Base-by-base conservation (phyloP, 164 flowering plant species). In the Sextonia rubra region DNA sequence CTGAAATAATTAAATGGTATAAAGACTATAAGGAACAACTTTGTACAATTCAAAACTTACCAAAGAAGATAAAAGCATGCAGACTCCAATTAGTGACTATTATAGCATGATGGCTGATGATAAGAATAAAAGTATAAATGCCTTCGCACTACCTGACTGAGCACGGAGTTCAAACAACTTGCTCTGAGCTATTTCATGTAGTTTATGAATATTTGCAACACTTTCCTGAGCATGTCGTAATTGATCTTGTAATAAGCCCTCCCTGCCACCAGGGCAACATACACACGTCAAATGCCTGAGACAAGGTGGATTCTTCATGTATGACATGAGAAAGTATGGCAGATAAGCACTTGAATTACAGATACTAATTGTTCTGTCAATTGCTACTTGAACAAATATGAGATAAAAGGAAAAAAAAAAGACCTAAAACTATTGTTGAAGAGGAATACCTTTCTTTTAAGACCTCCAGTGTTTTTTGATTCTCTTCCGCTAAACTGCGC, bases 401-500 rank as follows among this genome's bases (percentile, higher is more conserved):
- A 44, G 18, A 26, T 48, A 23, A 49, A n/a, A 27, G 60, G 23
- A 55, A 22, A 47, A 17, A 55, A 22, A 47, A 17, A 61, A 44
- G 8, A 25, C 26, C 1, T 69, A 12, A 61, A 2, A 17, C 11
- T 37, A 64, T 47, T 8, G 69, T n/a, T 56, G 67, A 74, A 66
- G 22, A 32, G 66, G 30, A 44, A 32, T 83, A 91, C 99, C 99
- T 89, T 70, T 96, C 99, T 85, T 93, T 90, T 69, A 96, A 77
- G 71, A 85, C 91, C 71, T 96, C 99, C 25, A 96, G 73, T 30
- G 94, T 89, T 80, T 96, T 96, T 81, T 96, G 99, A 76, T 93
- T 96, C 81, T 96, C 99, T 79, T 96, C 99, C 49, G 98, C 98
- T 83, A 96, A 86, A 85, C 91, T 90, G 37, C 98, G 92, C 74